phyloP scores from a whole-genome alignment of 257 asterid species.

The Leptodermis oblonga region DNA sequence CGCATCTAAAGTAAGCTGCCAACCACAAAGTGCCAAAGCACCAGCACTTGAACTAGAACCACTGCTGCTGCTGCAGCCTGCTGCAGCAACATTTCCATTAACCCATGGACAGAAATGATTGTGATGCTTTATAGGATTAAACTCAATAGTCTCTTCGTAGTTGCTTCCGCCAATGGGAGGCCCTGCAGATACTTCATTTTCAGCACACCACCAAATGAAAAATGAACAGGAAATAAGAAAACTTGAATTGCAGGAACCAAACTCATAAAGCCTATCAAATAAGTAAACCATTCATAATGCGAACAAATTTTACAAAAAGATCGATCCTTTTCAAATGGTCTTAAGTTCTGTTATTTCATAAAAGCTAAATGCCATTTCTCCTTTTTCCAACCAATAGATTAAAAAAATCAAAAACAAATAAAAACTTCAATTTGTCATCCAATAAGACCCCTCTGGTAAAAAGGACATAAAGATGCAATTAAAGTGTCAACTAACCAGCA shows the following conservation, averaged over 20 bases:
- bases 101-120: constrained; percentile 98
- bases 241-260: neutral
- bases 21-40: constrained; percentile 79
- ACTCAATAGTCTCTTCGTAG: constrained; percentile 82
- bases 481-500: neutral
- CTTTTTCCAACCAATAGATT: neutral
- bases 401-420: neutral
- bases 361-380: neutral
- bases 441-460: neutral
- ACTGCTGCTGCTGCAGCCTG: constrained; percentile 76
- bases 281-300: neutral
- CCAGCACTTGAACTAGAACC: constrained; percentile 75
- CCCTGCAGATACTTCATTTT: constrained; percentile 40
- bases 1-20: constrained; percentile 99
- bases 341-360: neutral
- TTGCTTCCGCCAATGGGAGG: constrained; percentile 90
- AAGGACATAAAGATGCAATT: neutral
- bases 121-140: constrained; percentile 92
- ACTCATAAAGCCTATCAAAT: neutral
- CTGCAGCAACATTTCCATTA: constrained; percentile 99
- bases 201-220: constrained; percentile 18
- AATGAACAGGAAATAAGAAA: constrained; percentile 6
- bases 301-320: neutral
- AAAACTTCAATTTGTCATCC: neutral
- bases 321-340: neutral